Evolutionary conservation across 306 rosid genomes (phyloP).

Genomic region (Fragaria iinumae): DNA sequence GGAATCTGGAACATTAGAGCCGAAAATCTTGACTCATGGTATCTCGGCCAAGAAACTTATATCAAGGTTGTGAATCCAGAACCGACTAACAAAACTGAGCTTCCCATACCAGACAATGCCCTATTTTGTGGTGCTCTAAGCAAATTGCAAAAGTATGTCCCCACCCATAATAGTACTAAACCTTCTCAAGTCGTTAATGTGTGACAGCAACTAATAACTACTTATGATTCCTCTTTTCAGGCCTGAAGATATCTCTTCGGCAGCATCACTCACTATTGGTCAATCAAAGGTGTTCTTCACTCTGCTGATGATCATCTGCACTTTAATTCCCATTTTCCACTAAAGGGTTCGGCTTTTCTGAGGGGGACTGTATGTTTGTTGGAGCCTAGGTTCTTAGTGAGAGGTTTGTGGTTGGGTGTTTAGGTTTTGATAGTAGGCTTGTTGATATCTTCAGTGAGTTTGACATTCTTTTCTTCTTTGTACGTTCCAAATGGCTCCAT

Average conservation of each 20-base stretch:
- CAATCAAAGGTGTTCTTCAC: constrained; percentile 41
- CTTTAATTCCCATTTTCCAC: constrained; percentile 36
- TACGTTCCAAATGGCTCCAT: constrained; percentile 21
- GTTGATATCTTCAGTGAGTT: constrained; percentile 58
- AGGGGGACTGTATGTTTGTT: constrained; percentile 17
- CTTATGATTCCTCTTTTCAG: constrained; percentile 39
- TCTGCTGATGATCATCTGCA: constrained; percentile 38
- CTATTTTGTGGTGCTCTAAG: constrained; percentile 76
- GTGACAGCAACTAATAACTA: not conserved
- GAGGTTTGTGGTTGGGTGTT: constrained; percentile 50
- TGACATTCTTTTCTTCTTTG: constrained; percentile 40
- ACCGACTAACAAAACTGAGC: constrained; percentile 85
- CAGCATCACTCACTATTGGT: constrained; percentile 33
- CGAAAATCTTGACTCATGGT: constrained; percentile 92
- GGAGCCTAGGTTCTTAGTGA: constrained; percentile 37
- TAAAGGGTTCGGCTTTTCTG: constrained; percentile 19
- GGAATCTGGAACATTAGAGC: constrained; percentile 92
- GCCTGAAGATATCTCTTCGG: constrained; percentile 57
- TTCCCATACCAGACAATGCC: constrained; percentile 78
- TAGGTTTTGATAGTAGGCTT: constrained; percentile 45
- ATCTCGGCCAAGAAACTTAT: constrained; percentile 97
- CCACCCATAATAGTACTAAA: constrained; percentile 7
- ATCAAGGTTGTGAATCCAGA: constrained; percentile 78
- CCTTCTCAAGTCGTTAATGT: not conserved
- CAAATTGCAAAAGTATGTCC: constrained; percentile 69